Conservation (phyloP, 225 moss, liverwort and hornwort genomes). For the Straminergon stramineum region DNA sequence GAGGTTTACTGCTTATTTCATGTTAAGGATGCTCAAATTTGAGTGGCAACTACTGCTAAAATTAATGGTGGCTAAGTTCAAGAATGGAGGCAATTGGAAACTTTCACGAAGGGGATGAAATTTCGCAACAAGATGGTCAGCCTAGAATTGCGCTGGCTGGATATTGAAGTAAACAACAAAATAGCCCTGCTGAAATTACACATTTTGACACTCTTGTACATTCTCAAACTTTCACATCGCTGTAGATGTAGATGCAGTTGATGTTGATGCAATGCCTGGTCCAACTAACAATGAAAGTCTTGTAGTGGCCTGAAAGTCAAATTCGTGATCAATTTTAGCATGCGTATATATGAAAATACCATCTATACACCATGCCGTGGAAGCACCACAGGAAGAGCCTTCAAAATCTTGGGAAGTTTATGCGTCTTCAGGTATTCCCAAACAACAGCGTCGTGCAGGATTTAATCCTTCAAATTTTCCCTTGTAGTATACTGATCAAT, state of each 20-base stretch:
- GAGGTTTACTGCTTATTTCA: not conserved
- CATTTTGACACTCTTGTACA: not conserved
- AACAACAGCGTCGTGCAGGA: not conserved
- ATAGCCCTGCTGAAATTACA: not conserved
- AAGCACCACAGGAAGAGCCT: not conserved
- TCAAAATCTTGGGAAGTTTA: not conserved
- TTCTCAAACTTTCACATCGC: not conserved
- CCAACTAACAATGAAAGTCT: not conserved
- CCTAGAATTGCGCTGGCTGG: not conserved
- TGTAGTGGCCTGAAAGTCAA: not conserved
- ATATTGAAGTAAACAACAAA: not conserved
- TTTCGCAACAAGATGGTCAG: not conserved
- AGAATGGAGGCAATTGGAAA: not conserved
- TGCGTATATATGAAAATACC: no score
- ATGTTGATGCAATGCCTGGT: not conserved
- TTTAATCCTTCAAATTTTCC: not conserved
- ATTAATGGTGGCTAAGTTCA: not conserved
- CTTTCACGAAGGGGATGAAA: not conserved
- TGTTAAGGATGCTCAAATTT: not conserved
- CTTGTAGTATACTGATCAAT: not conserved
- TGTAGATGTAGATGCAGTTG: no score
- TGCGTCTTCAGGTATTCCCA: not conserved
- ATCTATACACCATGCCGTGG: not conserved
- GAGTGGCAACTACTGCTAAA: not conserved
- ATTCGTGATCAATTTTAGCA: not conserved